These are phyloP conservation scores for Plenodomus lindquistii DNA, from an alignment of 2,329 filamentous ascomycete genomes.

Conservation along the genomic window DNA sequence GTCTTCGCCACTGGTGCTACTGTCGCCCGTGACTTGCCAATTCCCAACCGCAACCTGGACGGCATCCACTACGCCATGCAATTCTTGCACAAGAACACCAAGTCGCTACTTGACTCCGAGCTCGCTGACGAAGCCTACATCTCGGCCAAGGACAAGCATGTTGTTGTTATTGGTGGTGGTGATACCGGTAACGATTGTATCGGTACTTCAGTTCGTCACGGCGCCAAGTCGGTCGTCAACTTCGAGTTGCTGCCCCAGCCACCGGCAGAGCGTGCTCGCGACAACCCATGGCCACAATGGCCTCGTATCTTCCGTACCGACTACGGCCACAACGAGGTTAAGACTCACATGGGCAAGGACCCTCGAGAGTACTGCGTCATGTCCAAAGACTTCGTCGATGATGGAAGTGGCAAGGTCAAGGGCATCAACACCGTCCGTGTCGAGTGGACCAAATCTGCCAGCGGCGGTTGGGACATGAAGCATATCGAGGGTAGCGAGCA, in stretches of 20 bases:
- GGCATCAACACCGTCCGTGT: slow-evolving; percentile 95
- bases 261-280: slow-evolving; percentile 82
- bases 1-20: slow-evolving; percentile 92
- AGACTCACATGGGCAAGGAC: slow-evolving; percentile 93
- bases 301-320: slow-evolving; percentile 98
- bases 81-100: slow-evolving; percentile 96
- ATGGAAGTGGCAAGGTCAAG: slow-evolving; percentile 84
- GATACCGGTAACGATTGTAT: slow-evolving; percentile 99
- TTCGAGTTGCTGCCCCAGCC: slow-evolving; percentile 95
- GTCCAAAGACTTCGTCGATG: slow-evolving; percentile 94
- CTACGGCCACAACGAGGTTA: slow-evolving; percentile 94
- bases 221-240: slow-evolving; percentile 94
- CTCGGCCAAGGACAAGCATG: slow-evolving; percentile 92
- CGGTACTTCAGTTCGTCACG: slow-evolving; percentile 92
- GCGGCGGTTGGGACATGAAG: slow-evolving; percentile 98
- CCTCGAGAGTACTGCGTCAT: slow-evolving; percentile 98
- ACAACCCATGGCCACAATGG: slow-evolving; percentile 99
- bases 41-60: slow-evolving; percentile 83
- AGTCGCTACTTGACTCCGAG: slow-evolving; percentile 91
- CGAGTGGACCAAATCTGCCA: slow-evolving; percentile 89
- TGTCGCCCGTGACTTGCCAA: slow-evolving; percentile 88
- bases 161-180: slow-evolving; percentile 95
- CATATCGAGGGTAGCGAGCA: slow-evolving; percentile 90
- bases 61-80: slow-evolving; percentile 97
- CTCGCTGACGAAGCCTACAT: slow-evolving; percentile 85